Evolutionary conservation across 805 yeast species (phyloP).

Genomic region (Phaffomyces thermotolerans): DNA sequence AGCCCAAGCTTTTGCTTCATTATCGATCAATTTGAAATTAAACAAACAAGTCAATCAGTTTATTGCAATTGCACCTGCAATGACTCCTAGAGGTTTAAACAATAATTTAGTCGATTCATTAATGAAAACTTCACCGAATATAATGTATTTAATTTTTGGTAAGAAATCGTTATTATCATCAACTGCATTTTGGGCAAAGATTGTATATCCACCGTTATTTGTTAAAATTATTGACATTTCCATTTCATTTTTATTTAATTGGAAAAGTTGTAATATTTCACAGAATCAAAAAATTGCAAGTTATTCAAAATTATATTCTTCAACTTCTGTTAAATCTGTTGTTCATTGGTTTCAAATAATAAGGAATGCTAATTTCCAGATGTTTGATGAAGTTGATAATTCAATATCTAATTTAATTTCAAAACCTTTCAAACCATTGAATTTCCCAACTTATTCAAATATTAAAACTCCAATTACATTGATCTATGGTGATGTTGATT

Average conservation of each 20-base stretch:
- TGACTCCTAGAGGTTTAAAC: constrained; percentile 81
- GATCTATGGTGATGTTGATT: constrained; percentile 74
- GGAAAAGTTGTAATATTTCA: constrained; percentile 63
- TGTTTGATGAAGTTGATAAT: constrained; percentile 16
- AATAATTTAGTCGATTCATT: constrained; percentile 71
- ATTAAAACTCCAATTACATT: constrained; percentile 67
- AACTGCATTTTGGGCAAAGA: constrained; percentile 61
- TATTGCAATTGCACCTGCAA: constrained; percentile 88
- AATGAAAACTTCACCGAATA: constrained; percentile 58
- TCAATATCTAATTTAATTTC: constrained; percentile 31
- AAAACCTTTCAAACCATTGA: constrained; percentile 28
- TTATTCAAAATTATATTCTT: constrained; percentile 76
- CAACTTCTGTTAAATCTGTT: constrained; percentile 73
- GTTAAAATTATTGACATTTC: constrained; percentile 59
- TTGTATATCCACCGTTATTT: constrained; percentile 68
- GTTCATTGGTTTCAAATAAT: constrained; percentile 87
- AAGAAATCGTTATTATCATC: constrained; percentile 69
- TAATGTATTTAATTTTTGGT: constrained; percentile 69
- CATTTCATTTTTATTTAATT: constrained; percentile 54
- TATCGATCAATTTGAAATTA: constrained; percentile 57
- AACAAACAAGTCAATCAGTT: constrained; percentile 50
- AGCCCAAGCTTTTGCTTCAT: constrained; percentile 84
- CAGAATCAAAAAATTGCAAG: constrained; percentile 60
- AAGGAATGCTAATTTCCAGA: constrained; percentile 43
- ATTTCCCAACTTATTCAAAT: constrained; percentile 54